Percentiles rank a stretch among this genome's conserved stretches.
phyloP scores from a whole-genome alignment of 306 rosid species.

The Rubus parviflorus region DNA sequence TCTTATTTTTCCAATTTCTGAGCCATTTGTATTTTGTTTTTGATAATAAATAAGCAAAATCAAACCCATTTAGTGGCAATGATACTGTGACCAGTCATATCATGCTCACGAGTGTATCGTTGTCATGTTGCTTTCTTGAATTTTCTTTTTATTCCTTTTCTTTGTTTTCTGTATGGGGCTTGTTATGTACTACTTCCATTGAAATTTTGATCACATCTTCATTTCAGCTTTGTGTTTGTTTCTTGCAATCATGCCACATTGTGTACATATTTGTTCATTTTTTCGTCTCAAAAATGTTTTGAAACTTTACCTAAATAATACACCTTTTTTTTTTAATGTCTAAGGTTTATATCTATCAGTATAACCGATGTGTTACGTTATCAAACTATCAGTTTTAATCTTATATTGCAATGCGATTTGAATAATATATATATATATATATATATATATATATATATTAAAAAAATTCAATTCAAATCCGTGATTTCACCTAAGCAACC shows the following conservation, averaged over 20 bases:
- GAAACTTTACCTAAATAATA: too few relatives aligned
- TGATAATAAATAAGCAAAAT: not conserved
- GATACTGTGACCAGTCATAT: slow-evolving; percentile 30
- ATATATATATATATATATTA: too few relatives aligned
- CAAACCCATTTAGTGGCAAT: slow-evolving; percentile 15
- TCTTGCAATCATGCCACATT: too few relatives aligned
- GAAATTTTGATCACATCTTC: not conserved
- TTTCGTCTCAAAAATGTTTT: too few relatives aligned
- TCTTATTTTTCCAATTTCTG: not conserved
- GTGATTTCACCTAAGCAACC: not conserved
- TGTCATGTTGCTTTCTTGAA: slow-evolving; percentile 22
- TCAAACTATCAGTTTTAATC: too few relatives aligned
- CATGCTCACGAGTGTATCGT: slow-evolving; percentile 46
- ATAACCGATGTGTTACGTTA: too few relatives aligned
- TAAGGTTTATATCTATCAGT: too few relatives aligned
- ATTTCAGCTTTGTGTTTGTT: not conserved
- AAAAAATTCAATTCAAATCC: not conserved
- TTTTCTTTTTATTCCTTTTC: slow-evolving; percentile 8
- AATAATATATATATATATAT: too few relatives aligned
- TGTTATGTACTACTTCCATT: not conserved
- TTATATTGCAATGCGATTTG: too few relatives aligned
- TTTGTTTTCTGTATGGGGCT: not conserved
- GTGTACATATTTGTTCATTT: not conserved
- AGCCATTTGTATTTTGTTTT: slow-evolving; percentile 1
- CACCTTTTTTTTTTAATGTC: too few relatives aligned